Percentiles rank a stretch among this genome's conserved stretches.
phyloP scores from a whole-genome alignment of 805 yeast genomes.

The Schwanniomyces sp. region DNA sequence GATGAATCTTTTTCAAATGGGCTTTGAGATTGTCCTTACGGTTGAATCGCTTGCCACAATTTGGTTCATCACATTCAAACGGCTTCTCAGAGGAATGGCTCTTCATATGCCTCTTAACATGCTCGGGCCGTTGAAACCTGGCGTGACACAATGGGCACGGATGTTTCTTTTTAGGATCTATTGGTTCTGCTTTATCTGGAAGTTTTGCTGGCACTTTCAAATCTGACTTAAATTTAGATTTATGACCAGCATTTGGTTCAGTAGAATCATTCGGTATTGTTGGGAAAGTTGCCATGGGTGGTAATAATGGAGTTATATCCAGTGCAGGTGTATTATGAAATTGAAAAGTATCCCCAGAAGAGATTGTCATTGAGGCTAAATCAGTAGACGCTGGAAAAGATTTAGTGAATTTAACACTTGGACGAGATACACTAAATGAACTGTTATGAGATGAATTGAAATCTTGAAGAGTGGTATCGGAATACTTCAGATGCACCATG shows the following conservation, averaged over 20 bases:
- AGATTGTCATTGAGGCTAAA: constrained; percentile 51
- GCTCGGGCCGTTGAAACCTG: constrained; percentile 68
- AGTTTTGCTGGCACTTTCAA: constrained; percentile 18
- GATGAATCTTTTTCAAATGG: constrained; percentile 62
- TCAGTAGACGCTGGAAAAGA: constrained; percentile 55
- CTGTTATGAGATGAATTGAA: neutral
- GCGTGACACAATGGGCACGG: constrained; percentile 64
- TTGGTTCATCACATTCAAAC: constrained; percentile 49
- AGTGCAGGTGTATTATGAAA: neutral
- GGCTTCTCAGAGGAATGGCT: constrained; percentile 60
- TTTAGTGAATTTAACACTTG: constrained; percentile 17
- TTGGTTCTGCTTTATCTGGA: constrained; percentile 31
- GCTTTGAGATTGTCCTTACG: constrained; percentile 61
- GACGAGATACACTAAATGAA: constrained; percentile 9
- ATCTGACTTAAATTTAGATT: constrained; percentile 11
- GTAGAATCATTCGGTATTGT: constrained; percentile 2
- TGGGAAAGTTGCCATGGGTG: constrained; percentile 33
- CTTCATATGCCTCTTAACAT: constrained; percentile 64
- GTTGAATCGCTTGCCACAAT: constrained; percentile 57
- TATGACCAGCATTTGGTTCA: constrained; percentile 6
- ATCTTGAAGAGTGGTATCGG: constrained; percentile 9
- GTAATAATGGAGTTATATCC: constrained; percentile 12
- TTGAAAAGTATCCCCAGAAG: constrained; percentile 11
- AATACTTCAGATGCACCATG: constrained; percentile 27
- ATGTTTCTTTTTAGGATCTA: constrained; percentile 55